phyloP scores from a whole-genome alignment of 106 monocot genomes.

The Posidonia australis region DNA sequence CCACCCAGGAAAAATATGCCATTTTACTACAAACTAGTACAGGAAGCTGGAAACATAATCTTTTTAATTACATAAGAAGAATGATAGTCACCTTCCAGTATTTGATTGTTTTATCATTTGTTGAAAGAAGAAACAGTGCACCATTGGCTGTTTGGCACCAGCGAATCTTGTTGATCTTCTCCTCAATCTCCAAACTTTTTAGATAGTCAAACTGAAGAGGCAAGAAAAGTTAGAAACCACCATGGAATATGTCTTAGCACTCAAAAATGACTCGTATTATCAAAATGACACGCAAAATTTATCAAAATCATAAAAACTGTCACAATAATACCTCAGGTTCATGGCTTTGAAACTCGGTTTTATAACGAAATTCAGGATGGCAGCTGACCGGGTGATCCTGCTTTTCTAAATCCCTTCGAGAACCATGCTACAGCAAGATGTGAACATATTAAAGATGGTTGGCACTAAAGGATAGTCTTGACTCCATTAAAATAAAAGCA shows the following conservation, averaged over 20 bases:
- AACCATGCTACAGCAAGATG: conserved; percentile 9
- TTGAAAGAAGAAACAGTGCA: conserved; percentile 23
- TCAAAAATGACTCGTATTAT: not conserved
- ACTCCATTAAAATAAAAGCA: conserved; percentile 1
- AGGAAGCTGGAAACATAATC: not conserved
- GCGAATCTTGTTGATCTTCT: conserved; percentile 30
- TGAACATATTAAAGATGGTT: not conserved
- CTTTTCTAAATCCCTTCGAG: conserved; percentile 14
- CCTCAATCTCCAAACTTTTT: conserved; percentile 33
- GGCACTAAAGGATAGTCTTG: not conserved
- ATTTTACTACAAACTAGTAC: too few relatives aligned
- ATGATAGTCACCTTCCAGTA: conserved; percentile 17
- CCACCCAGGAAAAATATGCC: too few relatives aligned
- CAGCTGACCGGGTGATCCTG: conserved; percentile 5
- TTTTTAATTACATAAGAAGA: not conserved
- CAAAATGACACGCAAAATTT: not conserved
- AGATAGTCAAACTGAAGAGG: conserved; percentile 25
- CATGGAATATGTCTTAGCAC: not conserved
- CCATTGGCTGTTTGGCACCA: conserved; percentile 29
- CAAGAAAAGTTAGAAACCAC: not conserved
- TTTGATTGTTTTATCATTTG: conserved; percentile 32
- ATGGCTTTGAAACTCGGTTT: conserved; percentile 33
- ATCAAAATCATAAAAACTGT: conserved; percentile 1
- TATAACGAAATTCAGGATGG: conserved; percentile 23
- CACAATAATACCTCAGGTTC: conserved; percentile 25